These are phyloP conservation scores for Apiotrichum brassicae DNA, from an alignment of 1,284 basidiomycete species.

Conservation along the genomic window DNA sequence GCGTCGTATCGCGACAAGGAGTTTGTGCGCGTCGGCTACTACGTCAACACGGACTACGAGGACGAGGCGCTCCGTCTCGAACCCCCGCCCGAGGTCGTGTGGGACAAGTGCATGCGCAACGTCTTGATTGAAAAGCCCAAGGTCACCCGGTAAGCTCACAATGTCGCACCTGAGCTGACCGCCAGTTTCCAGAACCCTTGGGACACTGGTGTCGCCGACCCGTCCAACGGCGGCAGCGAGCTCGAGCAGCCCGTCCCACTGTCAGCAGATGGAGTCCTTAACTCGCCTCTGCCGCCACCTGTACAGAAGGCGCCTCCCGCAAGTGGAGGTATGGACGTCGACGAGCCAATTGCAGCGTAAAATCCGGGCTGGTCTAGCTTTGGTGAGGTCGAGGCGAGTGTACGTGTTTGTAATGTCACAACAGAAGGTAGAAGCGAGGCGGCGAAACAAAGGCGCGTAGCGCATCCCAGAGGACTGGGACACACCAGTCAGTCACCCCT, in stretches of 20 bases:
- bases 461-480: no score
- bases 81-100: slow-evolving; percentile 62
- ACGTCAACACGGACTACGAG: slow-evolving; percentile 98
- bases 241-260: slow-evolving; percentile 5
- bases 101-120: slow-evolving; percentile 75
- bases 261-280: slow-evolving; percentile 10
- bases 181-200: slow-evolving; percentile 44
- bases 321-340: slow-evolving; percentile 31
- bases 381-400: neutral
- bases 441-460: no score
- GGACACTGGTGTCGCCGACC: slow-evolving; percentile 22
- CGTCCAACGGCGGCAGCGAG: slow-evolving; percentile 4
- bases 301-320: slow-evolving; percentile 28
- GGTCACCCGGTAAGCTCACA: slow-evolving; percentile 64
- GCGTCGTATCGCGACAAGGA: slow-evolving; percentile 87
- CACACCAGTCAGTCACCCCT: no score
- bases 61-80: slow-evolving; percentile 77
- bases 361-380: neutral
- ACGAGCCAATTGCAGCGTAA: slow-evolving; percentile 19
- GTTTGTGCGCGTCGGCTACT: slow-evolving; percentile 98
- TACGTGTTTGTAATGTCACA: slow-evolving; percentile 3
- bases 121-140: slow-evolving; percentile 83
- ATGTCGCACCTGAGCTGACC: neutral
- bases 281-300: slow-evolving; percentile 38
- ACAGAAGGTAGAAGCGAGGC: slow-evolving; percentile 2